Evolutionary conservation across 1,284 basidiomycete genomes (phyloP).

Genomic region (Cryptococcus amylolentus): DNA sequence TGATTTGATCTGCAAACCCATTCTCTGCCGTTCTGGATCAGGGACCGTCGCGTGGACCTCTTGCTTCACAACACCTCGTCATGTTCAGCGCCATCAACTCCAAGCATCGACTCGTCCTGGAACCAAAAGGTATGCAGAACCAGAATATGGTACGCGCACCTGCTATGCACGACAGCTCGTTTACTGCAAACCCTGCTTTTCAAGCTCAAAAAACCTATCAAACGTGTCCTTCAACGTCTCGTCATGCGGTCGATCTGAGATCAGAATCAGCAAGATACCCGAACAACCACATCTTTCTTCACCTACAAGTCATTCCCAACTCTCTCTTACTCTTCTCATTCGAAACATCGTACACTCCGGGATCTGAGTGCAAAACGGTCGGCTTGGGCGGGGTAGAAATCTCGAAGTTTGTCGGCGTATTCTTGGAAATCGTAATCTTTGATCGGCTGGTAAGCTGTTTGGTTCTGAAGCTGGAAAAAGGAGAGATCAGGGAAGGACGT

Average conservation of each 20-base stretch:
- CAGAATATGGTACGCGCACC: no score
- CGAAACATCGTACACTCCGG: constrained; percentile 17
- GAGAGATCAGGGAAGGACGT: neutral
- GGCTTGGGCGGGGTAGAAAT: neutral
- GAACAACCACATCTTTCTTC: neutral
- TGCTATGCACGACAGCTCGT: no score
- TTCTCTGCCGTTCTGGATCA: no score
- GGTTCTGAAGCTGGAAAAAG: no score
- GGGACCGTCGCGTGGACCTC: no score
- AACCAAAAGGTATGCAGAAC: no score
- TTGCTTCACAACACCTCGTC: no score
- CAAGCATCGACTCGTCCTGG: no score
- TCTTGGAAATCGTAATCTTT: neutral
- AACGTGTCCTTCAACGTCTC: neutral
- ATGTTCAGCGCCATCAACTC: no score
- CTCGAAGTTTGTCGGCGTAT: neutral
- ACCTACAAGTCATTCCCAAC: neutral
- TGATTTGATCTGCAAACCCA: no score
- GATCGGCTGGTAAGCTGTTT: no score
- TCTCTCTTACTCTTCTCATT: constrained; percentile 4
- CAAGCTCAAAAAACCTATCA: neutral
- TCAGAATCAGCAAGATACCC: neutral
- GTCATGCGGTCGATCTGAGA: neutral
- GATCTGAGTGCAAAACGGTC: neutral
- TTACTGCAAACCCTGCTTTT: constrained; percentile 6